Percentiles rank a stretch among this genome's conserved stretches.
Conservation (phyloP, 768 basidiomycete genomes). For the Piloderma croceum region DNA sequence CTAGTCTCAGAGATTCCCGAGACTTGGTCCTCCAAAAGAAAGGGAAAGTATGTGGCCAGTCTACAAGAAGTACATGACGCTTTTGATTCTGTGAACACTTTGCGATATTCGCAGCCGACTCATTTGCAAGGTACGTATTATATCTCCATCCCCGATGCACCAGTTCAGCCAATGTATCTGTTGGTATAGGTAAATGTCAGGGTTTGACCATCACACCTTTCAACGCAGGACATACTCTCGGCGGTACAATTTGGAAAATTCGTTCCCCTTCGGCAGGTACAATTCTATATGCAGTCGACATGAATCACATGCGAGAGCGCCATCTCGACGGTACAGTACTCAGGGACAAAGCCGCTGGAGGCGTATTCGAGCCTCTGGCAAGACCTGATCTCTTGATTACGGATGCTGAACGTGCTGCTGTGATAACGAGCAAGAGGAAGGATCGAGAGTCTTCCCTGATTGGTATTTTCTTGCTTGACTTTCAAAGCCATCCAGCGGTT, state of each 20-base stretch:
- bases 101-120: conserved; percentile 92
- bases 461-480: conserved; percentile 39
- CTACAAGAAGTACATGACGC: conserved; percentile 85
- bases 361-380: conserved; percentile 79
- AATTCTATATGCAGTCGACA: conserved; percentile 87
- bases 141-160: conserved; percentile 3
- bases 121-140: conserved; percentile 79
- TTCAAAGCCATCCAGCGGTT: conserved; percentile 1
- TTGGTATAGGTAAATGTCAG: conserved; percentile 71
- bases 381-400: conserved; percentile 92
- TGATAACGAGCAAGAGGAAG: conserved; percentile 81
- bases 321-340: conserved; percentile 93
- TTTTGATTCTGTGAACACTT: conserved; percentile 85
- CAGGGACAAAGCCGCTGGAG: conserved; percentile 65
- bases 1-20: too few species aligned
- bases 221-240: conserved; percentile 90
- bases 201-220: conserved; percentile 93
- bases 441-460: conserved; percentile 88
- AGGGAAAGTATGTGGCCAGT: conserved; percentile 67
- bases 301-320: conserved; percentile 95
- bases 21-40: conserved; percentile 11
- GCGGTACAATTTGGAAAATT: conserved; percentile 97
- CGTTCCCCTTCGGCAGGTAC: conserved; percentile 97
- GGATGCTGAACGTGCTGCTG: conserved; percentile 78
- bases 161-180: conserved; percentile 5